These are phyloP conservation scores for Apiospora marii DNA, from an alignment of 2,329 filamentous ascomycete genomes.

Conservation along the genomic window DNA sequence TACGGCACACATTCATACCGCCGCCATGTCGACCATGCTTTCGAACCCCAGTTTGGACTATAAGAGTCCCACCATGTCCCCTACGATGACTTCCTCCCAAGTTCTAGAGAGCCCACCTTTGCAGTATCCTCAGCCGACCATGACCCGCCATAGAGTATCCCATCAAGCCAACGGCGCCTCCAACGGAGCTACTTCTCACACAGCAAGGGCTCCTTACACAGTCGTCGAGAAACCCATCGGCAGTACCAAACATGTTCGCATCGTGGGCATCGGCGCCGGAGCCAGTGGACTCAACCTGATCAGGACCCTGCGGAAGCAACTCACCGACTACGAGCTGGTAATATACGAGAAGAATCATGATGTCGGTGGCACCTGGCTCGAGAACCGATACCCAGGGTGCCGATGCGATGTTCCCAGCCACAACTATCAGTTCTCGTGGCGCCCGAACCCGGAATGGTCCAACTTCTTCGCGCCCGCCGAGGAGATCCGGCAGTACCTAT, in stretches of 20 bases:
- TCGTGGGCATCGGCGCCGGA: conserved; percentile 55
- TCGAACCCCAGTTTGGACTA: not conserved
- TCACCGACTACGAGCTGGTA: conserved; percentile 53
- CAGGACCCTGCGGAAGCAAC: conserved; percentile 52
- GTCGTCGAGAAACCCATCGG: conserved; percentile 48
- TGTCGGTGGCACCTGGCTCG: conserved; percentile 66
- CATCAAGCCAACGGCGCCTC: conserved; percentile 29
- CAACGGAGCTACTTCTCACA: conserved; percentile 20
- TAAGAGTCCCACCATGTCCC: conserved; percentile 3
- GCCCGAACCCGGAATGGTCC: conserved; percentile 65
- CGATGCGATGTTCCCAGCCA: conserved; percentile 65
- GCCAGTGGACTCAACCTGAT: conserved; percentile 54
- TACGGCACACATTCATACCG: not conserved
- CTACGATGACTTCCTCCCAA: not conserved
- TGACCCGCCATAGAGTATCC: conserved; percentile 39
- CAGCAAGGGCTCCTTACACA: conserved; percentile 40
- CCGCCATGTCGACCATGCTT: not conserved
- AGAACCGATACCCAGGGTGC: conserved; percentile 66
- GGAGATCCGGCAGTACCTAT: conserved; percentile 65
- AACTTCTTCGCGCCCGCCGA: conserved; percentile 62
- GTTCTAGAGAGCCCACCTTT: not conserved
- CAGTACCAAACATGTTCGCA: conserved; percentile 49
- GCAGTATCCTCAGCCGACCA: conserved; percentile 32
- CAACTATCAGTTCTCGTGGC: conserved; percentile 70
- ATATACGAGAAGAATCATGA: conserved; percentile 65